Evolutionary conservation across 352 stramenopile genomes (phyloP).

Genomic region (Phytopythium oedochilum): DNA sequence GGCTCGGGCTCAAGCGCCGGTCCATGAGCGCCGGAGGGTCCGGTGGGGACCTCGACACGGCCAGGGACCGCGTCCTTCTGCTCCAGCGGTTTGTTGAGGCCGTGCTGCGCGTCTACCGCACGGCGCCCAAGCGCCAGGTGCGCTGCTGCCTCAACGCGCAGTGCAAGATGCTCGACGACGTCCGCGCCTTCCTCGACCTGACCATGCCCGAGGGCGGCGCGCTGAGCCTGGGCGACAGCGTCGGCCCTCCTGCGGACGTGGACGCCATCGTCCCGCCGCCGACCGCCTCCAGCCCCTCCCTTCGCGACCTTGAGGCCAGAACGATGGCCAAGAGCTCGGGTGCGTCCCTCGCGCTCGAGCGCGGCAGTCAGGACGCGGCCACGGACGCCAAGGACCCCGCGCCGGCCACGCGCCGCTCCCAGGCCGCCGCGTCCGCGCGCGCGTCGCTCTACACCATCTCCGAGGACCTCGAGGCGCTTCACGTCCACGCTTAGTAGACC

Average conservation of each 20-base stretch:
- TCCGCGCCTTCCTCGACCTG: constrained; percentile 50
- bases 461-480: constrained; percentile 35
- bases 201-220: constrained; percentile 4
- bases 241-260: constrained; percentile 10
- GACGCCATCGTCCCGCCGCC: constrained; percentile 7
- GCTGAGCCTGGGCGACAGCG: constrained; percentile 14
- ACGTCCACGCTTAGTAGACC: constrained; percentile 8
- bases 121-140: constrained; percentile 36
- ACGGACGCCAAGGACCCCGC: background rate
- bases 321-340: background rate
- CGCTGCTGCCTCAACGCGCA: constrained; percentile 53
- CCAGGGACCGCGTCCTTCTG: constrained; percentile 25
- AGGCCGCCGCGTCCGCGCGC: constrained; percentile 4
- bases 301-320: constrained; percentile 2
- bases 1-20: constrained; percentile 7
- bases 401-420: background rate
- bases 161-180: constrained; percentile 33
- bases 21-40: constrained; percentile 7
- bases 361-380: background rate
- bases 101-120: constrained; percentile 45
- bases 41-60: constrained; percentile 20
- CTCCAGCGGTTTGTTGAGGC: constrained; percentile 54
- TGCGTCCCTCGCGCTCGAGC: background rate
- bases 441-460: constrained; percentile 50
- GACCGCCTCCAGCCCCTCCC: constrained; percentile 2